phyloP scores from a whole-genome alignment of 2,329 filamentous ascomycete genomes.

The Alternaria ventricosa region DNA sequence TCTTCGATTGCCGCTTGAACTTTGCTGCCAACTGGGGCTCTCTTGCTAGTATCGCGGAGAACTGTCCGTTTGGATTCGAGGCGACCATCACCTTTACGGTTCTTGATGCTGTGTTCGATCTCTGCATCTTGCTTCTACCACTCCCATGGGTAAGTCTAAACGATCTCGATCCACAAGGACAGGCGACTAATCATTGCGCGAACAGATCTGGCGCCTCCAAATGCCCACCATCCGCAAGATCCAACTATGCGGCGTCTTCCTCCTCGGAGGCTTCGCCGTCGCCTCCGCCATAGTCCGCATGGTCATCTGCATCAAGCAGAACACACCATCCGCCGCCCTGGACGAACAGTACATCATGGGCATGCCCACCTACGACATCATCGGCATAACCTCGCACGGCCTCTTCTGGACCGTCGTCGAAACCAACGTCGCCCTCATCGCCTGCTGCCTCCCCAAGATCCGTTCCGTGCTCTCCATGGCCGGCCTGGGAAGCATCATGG shows the following conservation, averaged over 20 bases:
- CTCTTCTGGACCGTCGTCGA: constrained; percentile 12
- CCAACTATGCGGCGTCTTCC: constrained; percentile 8
- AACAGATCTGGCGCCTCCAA: constrained; percentile 11
- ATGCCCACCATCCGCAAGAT: constrained; percentile 8
- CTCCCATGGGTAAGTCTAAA: constrained; percentile 7
- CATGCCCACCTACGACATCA: constrained; percentile 14
- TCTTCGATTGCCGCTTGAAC: constrained; percentile 9
- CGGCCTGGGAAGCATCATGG: background rate
- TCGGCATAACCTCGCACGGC: constrained; percentile 10
- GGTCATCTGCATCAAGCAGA: constrained; percentile 14
- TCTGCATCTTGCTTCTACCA: constrained; percentile 8
- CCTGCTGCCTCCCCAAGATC: constrained; percentile 5
- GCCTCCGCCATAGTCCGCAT: constrained; percentile 8
- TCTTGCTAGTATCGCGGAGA: constrained; percentile 8
- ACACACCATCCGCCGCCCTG: constrained; percentile 6
- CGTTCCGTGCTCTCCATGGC: constrained; percentile 3
- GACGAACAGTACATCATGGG: constrained; percentile 7
- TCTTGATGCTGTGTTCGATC: constrained; percentile 6
- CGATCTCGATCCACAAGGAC: background rate
- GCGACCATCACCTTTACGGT: constrained; percentile 6
- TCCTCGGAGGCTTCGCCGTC: constrained; percentile 10
- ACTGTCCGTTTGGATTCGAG: constrained; percentile 10
- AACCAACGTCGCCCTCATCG: constrained; percentile 8
- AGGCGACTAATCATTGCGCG: background rate
- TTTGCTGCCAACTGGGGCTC: constrained; percentile 10